phyloP scores from a whole-genome alignment of 176 grass and related monocot genomes.

The Ananas comosus region DNA sequence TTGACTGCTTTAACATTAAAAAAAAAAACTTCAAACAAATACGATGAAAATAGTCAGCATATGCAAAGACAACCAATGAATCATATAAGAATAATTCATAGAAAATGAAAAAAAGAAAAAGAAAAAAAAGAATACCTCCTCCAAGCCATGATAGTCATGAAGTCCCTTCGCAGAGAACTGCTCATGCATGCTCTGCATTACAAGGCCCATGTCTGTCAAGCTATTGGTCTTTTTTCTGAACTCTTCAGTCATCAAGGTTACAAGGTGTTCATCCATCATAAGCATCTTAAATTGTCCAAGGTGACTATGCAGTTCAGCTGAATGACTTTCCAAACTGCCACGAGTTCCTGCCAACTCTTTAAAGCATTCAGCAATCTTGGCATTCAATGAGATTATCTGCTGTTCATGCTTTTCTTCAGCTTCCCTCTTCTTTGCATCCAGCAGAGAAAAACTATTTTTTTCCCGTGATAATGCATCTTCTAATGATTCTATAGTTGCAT shows the following conservation, averaged over 20 bases:
- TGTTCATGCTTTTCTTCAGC: slow-evolving; percentile 39
- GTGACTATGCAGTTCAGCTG: slow-evolving; percentile 44
- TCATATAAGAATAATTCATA: slow-evolving; percentile 6
- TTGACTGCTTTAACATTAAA: neutral
- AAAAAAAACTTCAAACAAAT: slow-evolving; percentile 9
- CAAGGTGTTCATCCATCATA: slow-evolving; percentile 44
- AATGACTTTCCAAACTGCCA: slow-evolving; percentile 49
- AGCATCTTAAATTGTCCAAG: slow-evolving; percentile 55
- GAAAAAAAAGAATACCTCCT: slow-evolving; percentile 61
- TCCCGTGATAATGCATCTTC: slow-evolving; percentile 60
- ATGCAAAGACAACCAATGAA: slow-evolving; percentile 4
- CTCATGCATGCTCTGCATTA: slow-evolving; percentile 63
- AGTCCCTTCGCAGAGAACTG: slow-evolving; percentile 55
- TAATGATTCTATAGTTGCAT: slow-evolving; percentile 50
- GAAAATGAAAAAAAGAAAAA: slow-evolving; percentile 8
- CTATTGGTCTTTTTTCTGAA: slow-evolving; percentile 52
- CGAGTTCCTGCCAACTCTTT: slow-evolving; percentile 55
- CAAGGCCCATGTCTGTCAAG: slow-evolving; percentile 57
- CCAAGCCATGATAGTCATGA: slow-evolving; percentile 37
- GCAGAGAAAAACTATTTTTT: slow-evolving; percentile 33
- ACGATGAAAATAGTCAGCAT: neutral
- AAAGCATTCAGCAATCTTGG: slow-evolving; percentile 51
- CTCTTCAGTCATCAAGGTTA: slow-evolving; percentile 53
- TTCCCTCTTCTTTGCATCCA: slow-evolving; percentile 56
- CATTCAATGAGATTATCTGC: slow-evolving; percentile 47